These are phyloP conservation scores for Penicillium brevicompactum DNA, from an alignment of 2,329 filamentous ascomycete genomes.

Conservation along the genomic window DNA sequence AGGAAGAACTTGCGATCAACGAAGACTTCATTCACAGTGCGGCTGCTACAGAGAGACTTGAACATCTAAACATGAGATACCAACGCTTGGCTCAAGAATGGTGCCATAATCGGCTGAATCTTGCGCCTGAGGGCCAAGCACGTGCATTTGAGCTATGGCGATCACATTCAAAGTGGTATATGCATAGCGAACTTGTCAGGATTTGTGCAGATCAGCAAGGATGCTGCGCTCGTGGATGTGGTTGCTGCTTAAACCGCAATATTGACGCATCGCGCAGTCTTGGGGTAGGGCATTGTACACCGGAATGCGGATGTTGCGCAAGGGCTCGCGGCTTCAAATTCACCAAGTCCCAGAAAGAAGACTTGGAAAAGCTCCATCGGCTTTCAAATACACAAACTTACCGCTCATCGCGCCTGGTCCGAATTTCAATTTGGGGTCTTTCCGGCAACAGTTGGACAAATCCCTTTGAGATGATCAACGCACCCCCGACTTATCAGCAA, in stretches of 20 bases:
- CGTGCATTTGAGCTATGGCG: constrained; percentile 11
- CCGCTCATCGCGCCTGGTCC: not conserved
- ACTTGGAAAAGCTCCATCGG: not conserved
- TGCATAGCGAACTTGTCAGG: constrained; percentile 4
- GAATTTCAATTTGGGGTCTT: not conserved
- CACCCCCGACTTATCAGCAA: not conserved
- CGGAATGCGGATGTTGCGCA: not conserved
- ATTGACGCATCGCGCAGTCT: not conserved
- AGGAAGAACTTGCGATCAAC: not conserved
- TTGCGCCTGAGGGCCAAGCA: not conserved
- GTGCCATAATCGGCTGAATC: not conserved
- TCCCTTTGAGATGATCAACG: not conserved
- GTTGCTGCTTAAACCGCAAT: not conserved
- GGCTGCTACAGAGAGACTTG: not conserved
- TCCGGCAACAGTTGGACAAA: not conserved
- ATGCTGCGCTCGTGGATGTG: constrained; percentile 3
- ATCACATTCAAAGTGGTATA: constrained; percentile 13
- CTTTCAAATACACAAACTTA: not conserved
- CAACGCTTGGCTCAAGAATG: not conserved
- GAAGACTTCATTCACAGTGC: not conserved
- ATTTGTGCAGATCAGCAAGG: constrained; percentile 1
- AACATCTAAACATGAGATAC: not conserved
- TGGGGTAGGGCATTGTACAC: not conserved
- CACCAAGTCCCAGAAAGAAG: not conserved
- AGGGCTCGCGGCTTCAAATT: not conserved